Evolutionary conservation across 108 stramenopile genomes (phyloP), one percentile per base, ranked within the genome.

Genomic region (Cyclotella sp.): DNA sequence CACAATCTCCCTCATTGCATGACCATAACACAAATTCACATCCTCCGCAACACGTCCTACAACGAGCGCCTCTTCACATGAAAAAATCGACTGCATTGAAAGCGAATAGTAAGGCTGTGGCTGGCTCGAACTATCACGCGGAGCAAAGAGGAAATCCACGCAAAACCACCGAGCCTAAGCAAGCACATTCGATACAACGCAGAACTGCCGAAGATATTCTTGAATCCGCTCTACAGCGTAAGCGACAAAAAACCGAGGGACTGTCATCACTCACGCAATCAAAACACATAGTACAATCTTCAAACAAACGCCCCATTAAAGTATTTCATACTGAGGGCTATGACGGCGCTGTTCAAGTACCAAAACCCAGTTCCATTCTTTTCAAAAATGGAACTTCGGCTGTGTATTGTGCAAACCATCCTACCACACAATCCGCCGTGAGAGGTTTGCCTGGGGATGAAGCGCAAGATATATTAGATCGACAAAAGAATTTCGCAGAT

Each of bases 291-390:
- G 55, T 26, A 43, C 9, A 51, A 46, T 19, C 51, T 34, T 29
- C 61, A 47, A 42, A 47, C 22, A 78, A 27, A 72, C 70, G 58
- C 14, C 46, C 55, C 8, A n/a, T 47, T 43, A 84, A 80, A 57
- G 40, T 84, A 26, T 68, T 80, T 66, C 78, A 79, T 26, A 55
- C 34, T 16, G 64, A 69, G 29, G 84, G 81, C 18, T 89, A 85
- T 57, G 84, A 94, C 68, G 91, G 93, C 19, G 74, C 86, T 16
- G 91, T 94, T 18, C 68, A 68, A 43, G 84, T 94, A 58, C 93
- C 90, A 9, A 89, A 86, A 70, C 90, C 87, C 0, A 88, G 58
- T 44, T 24, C 78, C 28, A 22, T 84, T 26, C 85, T 93, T 28
- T 77, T 72, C 18, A 14, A 40, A 15, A 34, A 62, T 62, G 7